A percentile compares a stretch with the other conserved stretches of the same genome.
phyloP scores from a whole-genome alignment of 108 stramenopile species.

The Nitzschia putrida region DNA sequence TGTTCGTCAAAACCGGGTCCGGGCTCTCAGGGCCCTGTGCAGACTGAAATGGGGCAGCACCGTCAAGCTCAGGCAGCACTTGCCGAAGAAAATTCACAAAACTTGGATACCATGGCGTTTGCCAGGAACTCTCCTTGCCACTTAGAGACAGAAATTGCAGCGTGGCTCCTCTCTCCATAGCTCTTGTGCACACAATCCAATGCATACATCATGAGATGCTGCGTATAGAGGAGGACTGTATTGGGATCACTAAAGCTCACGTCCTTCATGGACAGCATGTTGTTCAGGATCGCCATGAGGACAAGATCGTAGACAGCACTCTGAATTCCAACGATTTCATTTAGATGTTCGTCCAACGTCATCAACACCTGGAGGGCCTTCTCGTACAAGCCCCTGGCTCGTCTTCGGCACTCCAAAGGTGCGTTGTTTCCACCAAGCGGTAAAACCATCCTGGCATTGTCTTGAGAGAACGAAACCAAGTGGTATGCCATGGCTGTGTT shows the following conservation, averaged over 20 bases:
- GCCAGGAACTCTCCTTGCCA: not conserved
- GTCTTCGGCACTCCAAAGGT: not conserved
- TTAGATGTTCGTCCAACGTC: not conserved
- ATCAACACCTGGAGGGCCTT: not conserved
- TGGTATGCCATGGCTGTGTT: conserved; percentile 9
- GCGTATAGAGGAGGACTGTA: not conserved
- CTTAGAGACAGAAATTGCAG: not conserved
- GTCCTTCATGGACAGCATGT: not conserved
- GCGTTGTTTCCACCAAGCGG: not conserved
- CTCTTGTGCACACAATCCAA: not conserved
- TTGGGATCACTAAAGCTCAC: not conserved
- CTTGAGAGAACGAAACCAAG: not conserved
- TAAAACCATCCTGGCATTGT: not conserved
- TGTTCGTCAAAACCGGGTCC: no score
- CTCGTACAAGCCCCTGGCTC: not conserved
- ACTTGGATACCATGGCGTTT: not conserved
- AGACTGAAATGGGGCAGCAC: no score
- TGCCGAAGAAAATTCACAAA: not conserved
- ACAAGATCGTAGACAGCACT: not conserved
- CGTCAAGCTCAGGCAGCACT: no score
- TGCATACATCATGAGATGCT: not conserved
- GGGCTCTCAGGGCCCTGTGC: no score
- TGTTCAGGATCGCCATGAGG: not conserved
- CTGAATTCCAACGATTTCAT: not conserved
- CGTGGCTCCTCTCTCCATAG: not conserved